These are phyloP conservation scores for Protomyces inouyei DNA, from an alignment of 1,139 yeast genomes.

Conservation along the genomic window DNA sequence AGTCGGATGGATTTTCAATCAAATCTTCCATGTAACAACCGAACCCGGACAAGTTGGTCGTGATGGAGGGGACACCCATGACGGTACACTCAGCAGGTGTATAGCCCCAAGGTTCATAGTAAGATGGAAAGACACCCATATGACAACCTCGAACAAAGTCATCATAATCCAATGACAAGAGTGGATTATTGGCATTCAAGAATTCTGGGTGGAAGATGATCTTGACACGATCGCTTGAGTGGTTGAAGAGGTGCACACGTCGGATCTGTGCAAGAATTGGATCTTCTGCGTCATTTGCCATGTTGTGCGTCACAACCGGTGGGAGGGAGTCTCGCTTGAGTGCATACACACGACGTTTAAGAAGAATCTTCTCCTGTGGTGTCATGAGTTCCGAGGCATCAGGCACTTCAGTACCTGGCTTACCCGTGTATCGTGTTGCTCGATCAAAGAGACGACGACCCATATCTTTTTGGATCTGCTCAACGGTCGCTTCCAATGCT, in stretches of 20 bases:
- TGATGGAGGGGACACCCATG: constrained; percentile 98
- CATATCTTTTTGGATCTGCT: constrained; percentile 80
- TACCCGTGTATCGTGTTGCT: constrained; percentile 69
- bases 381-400: constrained; percentile 74
- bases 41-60: constrained; percentile 92
- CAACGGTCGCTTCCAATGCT: constrained; percentile 82
- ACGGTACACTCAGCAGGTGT: constrained; percentile 99
- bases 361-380: constrained; percentile 80
- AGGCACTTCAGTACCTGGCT: constrained; percentile 57
- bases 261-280: constrained; percentile 90
- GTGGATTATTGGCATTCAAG: constrained; percentile 89
- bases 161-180: constrained; percentile 87
- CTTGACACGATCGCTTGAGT: constrained; percentile 86
- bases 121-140: constrained; percentile 96
- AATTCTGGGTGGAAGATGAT: constrained; percentile 97
- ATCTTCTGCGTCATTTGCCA: constrained; percentile 86
- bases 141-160: constrained; percentile 98
- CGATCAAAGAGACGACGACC: constrained; percentile 87
- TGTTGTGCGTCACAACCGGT: constrained; percentile 96
- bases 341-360: constrained; percentile 90
- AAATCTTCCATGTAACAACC: constrained; percentile 99
- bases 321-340: constrained; percentile 83
- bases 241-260: constrained; percentile 83
- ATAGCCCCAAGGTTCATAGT: constrained; percentile 99
- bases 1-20: constrained; percentile 89